Evolutionary conservation across 495 filamentous ascomycete species (phyloP), one percentile per base, ranked within the genome.

Genomic region (Xylaria cubensis): DNA sequence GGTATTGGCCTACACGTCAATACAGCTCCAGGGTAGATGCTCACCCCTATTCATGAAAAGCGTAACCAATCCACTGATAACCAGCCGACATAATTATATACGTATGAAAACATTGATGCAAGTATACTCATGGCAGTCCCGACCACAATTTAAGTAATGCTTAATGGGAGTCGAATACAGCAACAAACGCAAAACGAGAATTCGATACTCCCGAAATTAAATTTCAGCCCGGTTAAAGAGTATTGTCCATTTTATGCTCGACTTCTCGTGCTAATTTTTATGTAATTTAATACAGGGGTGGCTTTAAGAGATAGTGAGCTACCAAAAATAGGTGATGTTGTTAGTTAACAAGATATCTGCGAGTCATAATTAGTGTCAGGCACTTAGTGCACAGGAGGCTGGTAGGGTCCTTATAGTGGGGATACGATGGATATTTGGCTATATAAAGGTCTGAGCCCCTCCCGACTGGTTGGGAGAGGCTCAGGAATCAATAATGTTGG

Each of bases 11-110:
- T 24, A 2, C 48, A 10, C 48, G 21, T 26, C 51, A 26, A 7
- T 39, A 19, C 24, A 21, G 19, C 42, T 64, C 15, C 42, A 46
- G 62, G 62, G 62, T 64, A 64, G 62, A 24, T 64, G 24, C 12
- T 64, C 62, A 32, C 62, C 62, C 62, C 62, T 64, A 56, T 64
- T 64, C 39, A 39, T 5, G 34, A 34, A 32, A 7, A 1, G 19
- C 61, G 46, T 32, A 26, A 32, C 3, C 53, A 26, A 17, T 17
- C 26, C 12, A 32, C 12, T 4, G 4, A n/a, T 13, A 56, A 56
- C 53, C 5, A 9, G 4, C 53, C 50, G 26, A 4, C 26, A 4
- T 10, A 44, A 29, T 15, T 12, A 42, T 12, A 46, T 39, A 1
- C 39, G 5, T n/a, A 34, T 36, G 7, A 39, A 39, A 61, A 21